Percentiles rank a stretch among this genome's conserved stretches.
Evolutionary conservation across 352 stramenopile genomes (phyloP).

Genomic region (Globisporangium viniferum): DNA sequence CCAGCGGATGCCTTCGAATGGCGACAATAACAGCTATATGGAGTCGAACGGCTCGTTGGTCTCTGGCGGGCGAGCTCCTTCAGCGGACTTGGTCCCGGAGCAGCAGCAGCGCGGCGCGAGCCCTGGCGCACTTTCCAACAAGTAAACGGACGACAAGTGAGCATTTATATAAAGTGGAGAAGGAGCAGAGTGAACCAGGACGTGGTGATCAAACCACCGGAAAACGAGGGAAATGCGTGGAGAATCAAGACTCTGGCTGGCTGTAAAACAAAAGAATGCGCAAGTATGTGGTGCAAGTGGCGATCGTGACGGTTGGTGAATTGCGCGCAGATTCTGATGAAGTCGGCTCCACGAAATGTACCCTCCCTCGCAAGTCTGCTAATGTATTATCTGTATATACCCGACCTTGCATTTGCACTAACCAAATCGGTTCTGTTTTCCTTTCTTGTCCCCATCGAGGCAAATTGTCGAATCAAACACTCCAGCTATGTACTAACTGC

Average conservation of each 20-base stretch:
- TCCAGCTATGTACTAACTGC: background rate
- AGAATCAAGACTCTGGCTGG: background rate
- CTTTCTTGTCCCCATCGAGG: background rate
- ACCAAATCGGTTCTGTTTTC: background rate
- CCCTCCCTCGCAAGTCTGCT: background rate
- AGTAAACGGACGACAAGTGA: background rate
- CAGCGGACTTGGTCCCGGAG: background rate
- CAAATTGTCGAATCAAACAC: background rate
- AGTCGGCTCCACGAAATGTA: background rate
- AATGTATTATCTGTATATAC: conserved; percentile 2
- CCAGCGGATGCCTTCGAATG: conserved; percentile 17
- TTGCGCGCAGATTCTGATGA: background rate
- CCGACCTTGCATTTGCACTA: background rate
- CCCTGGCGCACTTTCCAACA: background rate
- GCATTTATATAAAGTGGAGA: conserved; percentile 1
- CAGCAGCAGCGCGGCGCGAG: background rate
- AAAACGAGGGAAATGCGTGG: background rate
- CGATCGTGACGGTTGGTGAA: background rate
- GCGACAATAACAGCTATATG: conserved; percentile 12
- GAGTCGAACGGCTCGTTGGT: conserved; percentile 4
- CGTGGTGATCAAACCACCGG: background rate
- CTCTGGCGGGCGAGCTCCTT: background rate
- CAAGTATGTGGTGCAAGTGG: background rate
- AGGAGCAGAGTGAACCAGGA: background rate
- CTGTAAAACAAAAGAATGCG: background rate